Evolutionary conservation across 768 basidiomycete species (phyloP), one percentile per base, ranked within the genome.

Genomic region (Tricholoma sp.): DNA sequence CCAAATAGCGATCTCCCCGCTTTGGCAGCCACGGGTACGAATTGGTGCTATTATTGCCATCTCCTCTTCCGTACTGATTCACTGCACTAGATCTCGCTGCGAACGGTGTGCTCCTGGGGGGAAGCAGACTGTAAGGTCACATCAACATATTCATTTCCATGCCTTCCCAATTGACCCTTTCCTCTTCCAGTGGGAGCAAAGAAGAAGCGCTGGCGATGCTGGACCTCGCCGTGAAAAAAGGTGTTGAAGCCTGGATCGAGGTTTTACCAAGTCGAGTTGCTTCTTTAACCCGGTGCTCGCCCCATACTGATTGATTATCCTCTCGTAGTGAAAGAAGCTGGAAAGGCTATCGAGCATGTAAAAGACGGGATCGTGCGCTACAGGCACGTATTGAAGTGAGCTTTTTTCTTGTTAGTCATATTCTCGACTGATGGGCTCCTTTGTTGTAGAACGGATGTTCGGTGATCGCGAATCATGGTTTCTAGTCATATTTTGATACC

Each of bases 151-250:
- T 58, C 61, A 20, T 20, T 4, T 18, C 39, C 17, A 12, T 55
- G 18, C 10, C 29, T 39, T 57, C 1, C 60, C 59, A 31, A 18
- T 59, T 13, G 6, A 66, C 12, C 56, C 70, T 28, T 68, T 66
- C 24, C 67, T 66, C 39, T 72, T 74, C 62, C 45, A 78, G 85
- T 47, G 86, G 84, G 39, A 79, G 73, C 66, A 84, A 82, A 71
- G 72, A 76, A 53, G 84, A 86, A 62, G 77, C 74, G n/a, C 53
- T 75, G 15, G 75, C 77, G 55, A 88, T 86, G 86, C 74, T 86
- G 36, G 67, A 81, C 52, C 75, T 88, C 31, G 83, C 82, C 1
- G 77, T 76, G 6, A 72, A 80, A 59, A 80, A 85, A 66, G 69
- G 72, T 1, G 69, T 86, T 59, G 74, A 76, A 62, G 74, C 78